Evolutionary conservation across 2,329 filamentous ascomycete species (phyloP), one percentile per base, ranked within the genome.

Genomic region (Graphiopsis chlorocephala): DNA sequence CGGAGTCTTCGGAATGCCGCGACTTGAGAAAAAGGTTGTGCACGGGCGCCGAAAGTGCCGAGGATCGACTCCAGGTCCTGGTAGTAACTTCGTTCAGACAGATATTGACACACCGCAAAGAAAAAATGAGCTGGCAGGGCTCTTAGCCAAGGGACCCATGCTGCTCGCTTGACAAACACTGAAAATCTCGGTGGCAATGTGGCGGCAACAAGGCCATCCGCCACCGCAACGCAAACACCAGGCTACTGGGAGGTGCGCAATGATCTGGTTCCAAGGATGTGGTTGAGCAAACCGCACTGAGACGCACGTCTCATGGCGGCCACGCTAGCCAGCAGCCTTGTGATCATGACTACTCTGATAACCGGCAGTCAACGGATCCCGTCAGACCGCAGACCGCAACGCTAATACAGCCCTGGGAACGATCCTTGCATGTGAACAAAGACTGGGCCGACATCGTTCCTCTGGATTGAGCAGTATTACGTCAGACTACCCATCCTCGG

Each of bases 291-390:
- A n/a, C 2, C 2, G 15, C 23, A n/a, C n/a, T n/a, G n/a, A n/a
- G n/a, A n/a, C n/a, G n/a, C n/a, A 52, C 7, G 6, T 4, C 25
- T 52, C 15, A 52, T 52, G 48, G 48, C 48, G 8, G 25, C 15
- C 55, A 57, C n/a, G 55, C 55, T 35, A 60, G 26, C n/a, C n/a
- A 33, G 15, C 60, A 62, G 60, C 60, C 60, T 35, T 62, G 60
- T 53, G 60, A 55, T 35, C 55, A 38, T 50, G 47, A 12, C 23
- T 20, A 20, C 35, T 23, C 14, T 35, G 17, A 33, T 50, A 11
- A 25, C 17, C 48, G 60, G 48, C 48, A 62, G 15, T 62, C 47
- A 25, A 42, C 60, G 60, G 60, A 55, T 42, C 33, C 47, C 23
- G 29, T 29, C 60, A 33, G 45, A 25, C 48, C 17, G 20, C 31